Evolutionary conservation across 164 flowering plant species (phyloP).

Genomic region (Magnolia officinalis): DNA sequence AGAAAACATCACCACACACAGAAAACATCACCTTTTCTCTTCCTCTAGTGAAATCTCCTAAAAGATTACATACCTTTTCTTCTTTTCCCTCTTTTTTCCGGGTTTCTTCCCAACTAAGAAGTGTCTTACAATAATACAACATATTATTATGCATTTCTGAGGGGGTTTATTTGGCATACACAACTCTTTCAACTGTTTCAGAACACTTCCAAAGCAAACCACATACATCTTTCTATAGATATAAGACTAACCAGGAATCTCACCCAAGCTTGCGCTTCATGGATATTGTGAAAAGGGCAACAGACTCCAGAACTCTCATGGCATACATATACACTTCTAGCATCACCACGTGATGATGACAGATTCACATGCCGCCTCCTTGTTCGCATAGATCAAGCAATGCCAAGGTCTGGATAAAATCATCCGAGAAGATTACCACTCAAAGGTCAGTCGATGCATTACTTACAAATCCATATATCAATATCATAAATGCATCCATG

Average conservation of each 20-base stretch:
- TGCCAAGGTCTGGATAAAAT: slow-evolving; percentile 12
- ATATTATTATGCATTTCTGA: background rate
- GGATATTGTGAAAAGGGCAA: background rate
- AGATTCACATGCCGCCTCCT: slow-evolving; percentile 7
- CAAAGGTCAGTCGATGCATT: background rate
- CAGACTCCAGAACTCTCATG: background rate
- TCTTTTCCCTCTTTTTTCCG: background rate
- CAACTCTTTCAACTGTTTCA: background rate
- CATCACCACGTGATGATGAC: background rate
- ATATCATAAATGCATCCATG: background rate
- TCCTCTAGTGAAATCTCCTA: background rate
- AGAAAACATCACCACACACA: background rate
- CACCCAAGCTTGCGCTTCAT: slow-evolving; percentile 17
- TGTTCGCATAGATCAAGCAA: slow-evolving; percentile 16
- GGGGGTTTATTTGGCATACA: background rate
- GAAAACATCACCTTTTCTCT: background rate
- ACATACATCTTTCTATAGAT: slow-evolving; percentile 1
- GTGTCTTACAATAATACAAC: background rate
- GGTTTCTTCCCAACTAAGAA: background rate
- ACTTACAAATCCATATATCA: background rate
- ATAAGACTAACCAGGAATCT: background rate
- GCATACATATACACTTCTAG: background rate
- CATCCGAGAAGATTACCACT: background rate
- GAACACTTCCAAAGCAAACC: background rate
- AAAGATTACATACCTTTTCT: background rate